Evolutionary conservation across 345 rosid genomes (phyloP).

Genomic region (Conringia planisiliqua): DNA sequence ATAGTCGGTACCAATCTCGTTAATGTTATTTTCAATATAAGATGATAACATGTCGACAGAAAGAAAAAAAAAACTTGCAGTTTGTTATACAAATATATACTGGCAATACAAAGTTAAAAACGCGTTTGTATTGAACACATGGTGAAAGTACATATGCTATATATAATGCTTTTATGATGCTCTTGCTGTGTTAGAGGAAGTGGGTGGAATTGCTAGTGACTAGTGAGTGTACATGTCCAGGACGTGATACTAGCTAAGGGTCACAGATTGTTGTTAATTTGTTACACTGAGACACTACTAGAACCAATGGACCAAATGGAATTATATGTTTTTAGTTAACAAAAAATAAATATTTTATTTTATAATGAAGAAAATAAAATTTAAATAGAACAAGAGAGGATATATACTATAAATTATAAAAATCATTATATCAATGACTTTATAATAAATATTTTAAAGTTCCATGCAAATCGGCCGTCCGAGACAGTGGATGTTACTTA

Average conservation of each 20-base stretch:
- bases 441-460: too few species aligned
- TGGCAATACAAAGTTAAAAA: neutral
- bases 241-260: conserved; percentile 17
- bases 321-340: neutral
- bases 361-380: neutral
- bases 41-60: neutral
- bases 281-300: neutral
- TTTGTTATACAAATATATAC: neutral
- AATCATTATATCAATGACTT: too few species aligned
- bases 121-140: neutral
- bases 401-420: too few species aligned
- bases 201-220: conserved; percentile 17
- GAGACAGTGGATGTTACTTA: neutral
- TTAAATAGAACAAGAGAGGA: neutral
- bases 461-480: neutral
- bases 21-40: neutral
- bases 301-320: neutral
- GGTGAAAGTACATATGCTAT: neutral
- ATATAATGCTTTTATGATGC: neutral
- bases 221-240: conserved; percentile 29
- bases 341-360: neutral
- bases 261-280: conserved; percentile 10
- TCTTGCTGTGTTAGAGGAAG: neutral
- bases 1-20: too few species aligned
- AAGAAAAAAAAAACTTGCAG: neutral